Evolutionary conservation across 805 yeast species (phyloP).

Genomic region (Millerozyma acaciae): DNA sequence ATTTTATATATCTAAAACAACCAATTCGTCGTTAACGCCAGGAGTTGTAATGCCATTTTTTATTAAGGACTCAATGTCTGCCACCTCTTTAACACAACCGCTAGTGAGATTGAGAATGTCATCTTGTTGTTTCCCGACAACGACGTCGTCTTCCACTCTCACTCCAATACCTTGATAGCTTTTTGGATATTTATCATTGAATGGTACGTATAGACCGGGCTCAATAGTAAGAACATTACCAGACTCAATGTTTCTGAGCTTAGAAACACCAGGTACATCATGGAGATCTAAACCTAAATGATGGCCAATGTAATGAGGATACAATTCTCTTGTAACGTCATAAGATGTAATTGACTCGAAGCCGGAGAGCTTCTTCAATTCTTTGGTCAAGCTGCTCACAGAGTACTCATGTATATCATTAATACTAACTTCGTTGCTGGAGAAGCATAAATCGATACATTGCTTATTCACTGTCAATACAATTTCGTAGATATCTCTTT

Average conservation of each 20-base stretch:
- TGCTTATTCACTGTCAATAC: constrained; percentile 78
- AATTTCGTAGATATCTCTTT: constrained; percentile 82
- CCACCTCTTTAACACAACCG: constrained; percentile 82
- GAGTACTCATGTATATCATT: constrained; percentile 76
- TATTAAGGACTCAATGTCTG: constrained; percentile 72
- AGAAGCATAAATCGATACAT: constrained; percentile 71
- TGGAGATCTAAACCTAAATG: constrained; percentile 91
- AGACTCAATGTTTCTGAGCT: constrained; percentile 47
- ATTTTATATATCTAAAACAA: constrained; percentile 21
- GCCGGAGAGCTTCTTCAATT: constrained; percentile 67
- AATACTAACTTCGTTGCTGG: constrained; percentile 47
- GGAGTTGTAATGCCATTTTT: constrained; percentile 56
- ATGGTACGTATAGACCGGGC: constrained; percentile 92
- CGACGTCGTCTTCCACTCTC: constrained; percentile 92
- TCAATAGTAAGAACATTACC: constrained; percentile 93
- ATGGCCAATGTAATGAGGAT: constrained; percentile 96
- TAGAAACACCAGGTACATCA: constrained; percentile 65
- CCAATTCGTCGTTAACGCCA: constrained; percentile 31
- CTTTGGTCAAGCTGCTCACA: constrained; percentile 53
- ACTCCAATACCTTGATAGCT: constrained; percentile 86
- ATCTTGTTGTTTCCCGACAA: constrained; percentile 58
- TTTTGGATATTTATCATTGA: constrained; percentile 66
- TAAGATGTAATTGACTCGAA: constrained; percentile 47
- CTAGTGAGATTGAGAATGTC: constrained; percentile 58
- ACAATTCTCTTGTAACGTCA: constrained; percentile 52